phyloP scores from a whole-genome alignment of 2,329 filamentous ascomycete genomes.

The Akanthomyces muscarius region DNA sequence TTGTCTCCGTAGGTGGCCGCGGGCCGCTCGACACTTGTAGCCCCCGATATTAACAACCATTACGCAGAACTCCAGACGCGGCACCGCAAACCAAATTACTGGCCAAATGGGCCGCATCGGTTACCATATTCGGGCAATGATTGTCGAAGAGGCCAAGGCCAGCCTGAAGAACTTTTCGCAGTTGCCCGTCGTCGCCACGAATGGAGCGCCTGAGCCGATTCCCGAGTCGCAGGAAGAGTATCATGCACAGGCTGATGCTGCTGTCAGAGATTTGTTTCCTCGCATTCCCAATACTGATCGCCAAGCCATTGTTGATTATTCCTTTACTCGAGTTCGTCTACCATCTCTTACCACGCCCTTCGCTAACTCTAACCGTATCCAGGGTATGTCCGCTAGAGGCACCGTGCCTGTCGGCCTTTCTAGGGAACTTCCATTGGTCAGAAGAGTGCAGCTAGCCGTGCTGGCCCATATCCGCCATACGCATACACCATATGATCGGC shows the following conservation, averaged over 20 bases:
- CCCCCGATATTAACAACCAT: slow-evolving; percentile 11
- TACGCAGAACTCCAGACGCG: slow-evolving; percentile 29
- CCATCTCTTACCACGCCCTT: not conserved
- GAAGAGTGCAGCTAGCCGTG: slow-evolving; percentile 61
- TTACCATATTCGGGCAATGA: slow-evolving; percentile 55
- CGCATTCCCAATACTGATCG: slow-evolving; percentile 63
- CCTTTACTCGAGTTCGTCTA: slow-evolving; percentile 56
- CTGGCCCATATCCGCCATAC: slow-evolving; percentile 63
- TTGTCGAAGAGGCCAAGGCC: slow-evolving; percentile 52
- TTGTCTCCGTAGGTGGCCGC: slow-evolving; percentile 45
- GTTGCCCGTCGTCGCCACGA: slow-evolving; percentile 20
- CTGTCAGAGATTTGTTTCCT: slow-evolving; percentile 60
- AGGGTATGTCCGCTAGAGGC: slow-evolving; percentile 50
- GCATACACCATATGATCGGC: slow-evolving; percentile 62
- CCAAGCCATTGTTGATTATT: slow-evolving; percentile 57
- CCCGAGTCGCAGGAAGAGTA: slow-evolving; percentile 57
- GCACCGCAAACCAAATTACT: slow-evolving; percentile 37
- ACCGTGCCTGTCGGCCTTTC: slow-evolving; percentile 57
- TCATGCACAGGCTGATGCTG: slow-evolving; percentile 58
- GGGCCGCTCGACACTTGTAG: slow-evolving; percentile 13
- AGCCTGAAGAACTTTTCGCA: slow-evolving; percentile 27
- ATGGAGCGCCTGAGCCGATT: slow-evolving; percentile 52
- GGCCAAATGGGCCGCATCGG: slow-evolving; percentile 57
- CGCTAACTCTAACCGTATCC: slow-evolving; percentile 16
- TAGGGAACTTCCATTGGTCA: slow-evolving; percentile 51